A percentile compares a stretch with the other conserved stretches of the same genome.
Conservation (phyloP, 768 basidiomycete species). For the Mycena metata region DNA sequence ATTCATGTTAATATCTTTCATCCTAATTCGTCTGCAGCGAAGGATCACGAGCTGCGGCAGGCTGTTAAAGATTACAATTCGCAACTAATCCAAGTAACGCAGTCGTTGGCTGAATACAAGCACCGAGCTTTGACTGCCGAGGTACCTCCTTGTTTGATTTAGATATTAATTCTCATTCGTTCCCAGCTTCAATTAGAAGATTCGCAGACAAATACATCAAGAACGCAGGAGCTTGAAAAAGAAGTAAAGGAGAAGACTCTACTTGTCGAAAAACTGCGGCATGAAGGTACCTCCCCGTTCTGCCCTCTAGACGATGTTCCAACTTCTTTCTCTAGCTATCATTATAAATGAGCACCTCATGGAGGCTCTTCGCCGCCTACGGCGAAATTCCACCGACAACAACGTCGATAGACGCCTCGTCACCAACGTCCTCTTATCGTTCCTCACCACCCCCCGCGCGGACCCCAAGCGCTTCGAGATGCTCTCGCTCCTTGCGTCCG, state of each 20-base stretch:
- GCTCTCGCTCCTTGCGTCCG: constrained; percentile 87
- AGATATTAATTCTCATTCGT: constrained; percentile 14
- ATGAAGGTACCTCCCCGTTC: constrained; percentile 76
- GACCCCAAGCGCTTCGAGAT: constrained; percentile 98
- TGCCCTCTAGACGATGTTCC: constrained; percentile 17
- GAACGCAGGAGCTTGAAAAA: constrained; percentile 82
- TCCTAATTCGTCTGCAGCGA: constrained; percentile 64
- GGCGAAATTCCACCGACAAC: constrained; percentile 87
- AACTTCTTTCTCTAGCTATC: constrained; percentile 70
- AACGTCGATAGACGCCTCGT: constrained; percentile 96
- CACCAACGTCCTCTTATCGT: constrained; percentile 92
- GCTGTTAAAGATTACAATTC: constrained; percentile 87
- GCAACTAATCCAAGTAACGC: constrained; percentile 76
- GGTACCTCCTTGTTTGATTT: constrained; percentile 54
- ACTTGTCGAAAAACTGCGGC: constrained; percentile 94
- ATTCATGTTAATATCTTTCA: not conserved
- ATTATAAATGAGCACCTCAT: constrained; percentile 98
- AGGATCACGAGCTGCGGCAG: constrained; percentile 90
- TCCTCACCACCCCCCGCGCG: constrained; percentile 89
- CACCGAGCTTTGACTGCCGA: constrained; percentile 90
- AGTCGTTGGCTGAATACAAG: constrained; percentile 91
- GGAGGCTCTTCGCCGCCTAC: constrained; percentile 95
- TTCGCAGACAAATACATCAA: constrained; percentile 71
- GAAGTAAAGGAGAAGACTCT: constrained; percentile 96
- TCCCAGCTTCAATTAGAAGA: constrained; percentile 83